Conservation (phyloP, 345 rosid genomes). For the Eucalyptus virginea region DNA sequence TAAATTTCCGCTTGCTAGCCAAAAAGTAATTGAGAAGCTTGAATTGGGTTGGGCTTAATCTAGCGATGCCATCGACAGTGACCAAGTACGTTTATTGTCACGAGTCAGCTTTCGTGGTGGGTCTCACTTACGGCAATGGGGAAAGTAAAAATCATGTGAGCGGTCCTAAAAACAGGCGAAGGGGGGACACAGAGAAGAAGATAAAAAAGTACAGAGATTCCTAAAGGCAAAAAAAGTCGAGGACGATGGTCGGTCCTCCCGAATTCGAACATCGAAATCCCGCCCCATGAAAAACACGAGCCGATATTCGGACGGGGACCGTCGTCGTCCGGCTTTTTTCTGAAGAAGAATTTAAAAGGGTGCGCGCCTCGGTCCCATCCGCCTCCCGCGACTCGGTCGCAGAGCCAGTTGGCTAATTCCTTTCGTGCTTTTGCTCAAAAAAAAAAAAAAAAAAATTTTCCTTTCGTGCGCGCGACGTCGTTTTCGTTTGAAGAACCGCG, state of each 20-base stretch:
- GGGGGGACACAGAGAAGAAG: not conserved
- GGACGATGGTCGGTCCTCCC: not conserved
- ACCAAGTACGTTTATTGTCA: too few relatives aligned
- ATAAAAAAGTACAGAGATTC: not conserved
- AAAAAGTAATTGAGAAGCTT: not conserved
- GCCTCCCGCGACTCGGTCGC: not conserved
- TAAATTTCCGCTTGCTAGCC: not conserved
- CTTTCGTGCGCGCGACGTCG: not conserved
- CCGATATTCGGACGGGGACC: not conserved
- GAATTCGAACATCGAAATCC: not conserved
- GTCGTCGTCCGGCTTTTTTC: not conserved
- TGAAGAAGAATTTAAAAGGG: not conserved
- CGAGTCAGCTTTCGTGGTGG: not conserved
- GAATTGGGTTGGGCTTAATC: not conserved
- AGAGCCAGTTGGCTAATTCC: not conserved
- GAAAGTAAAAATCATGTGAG: not conserved
- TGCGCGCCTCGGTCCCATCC: not conserved
- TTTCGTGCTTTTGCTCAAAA: too few relatives aligned
- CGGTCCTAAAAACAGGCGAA: not conserved
- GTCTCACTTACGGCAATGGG: not conserved
- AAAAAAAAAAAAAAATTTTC: too few relatives aligned
- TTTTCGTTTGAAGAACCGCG: not conserved
- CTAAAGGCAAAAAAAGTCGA: not conserved
- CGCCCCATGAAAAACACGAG: not conserved
- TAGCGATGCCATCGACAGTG: too few relatives aligned